Evolutionary conservation across 257 asterid genomes (phyloP).

Genomic region (Przewalskia tangutica): DNA sequence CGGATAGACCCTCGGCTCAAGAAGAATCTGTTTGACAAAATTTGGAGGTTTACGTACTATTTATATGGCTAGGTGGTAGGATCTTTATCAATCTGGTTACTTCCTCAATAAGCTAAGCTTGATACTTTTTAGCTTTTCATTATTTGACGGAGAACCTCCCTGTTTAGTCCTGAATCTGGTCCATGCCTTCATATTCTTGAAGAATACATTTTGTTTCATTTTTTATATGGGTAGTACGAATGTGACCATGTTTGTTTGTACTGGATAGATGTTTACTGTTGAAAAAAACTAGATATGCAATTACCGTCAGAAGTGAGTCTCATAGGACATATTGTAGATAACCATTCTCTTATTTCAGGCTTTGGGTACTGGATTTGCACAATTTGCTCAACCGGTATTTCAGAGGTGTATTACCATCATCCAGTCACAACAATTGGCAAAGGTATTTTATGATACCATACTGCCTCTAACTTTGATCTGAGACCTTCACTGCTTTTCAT

Average conservation of each 20-base stretch:
- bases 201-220: not conserved
- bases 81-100: not conserved
- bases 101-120: not conserved
- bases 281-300: not conserved
- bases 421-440: constrained; percentile 86
- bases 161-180: not conserved
- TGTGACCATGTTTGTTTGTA: not conserved
- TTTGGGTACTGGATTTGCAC: constrained; percentile 73
- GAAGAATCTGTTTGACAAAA: not conserved
- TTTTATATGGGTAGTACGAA: not conserved
- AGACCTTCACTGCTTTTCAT: not conserved
- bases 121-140: not conserved
- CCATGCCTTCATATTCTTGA: not conserved
- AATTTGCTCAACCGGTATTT: constrained; percentile 86
- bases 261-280: not conserved
- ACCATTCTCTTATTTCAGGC: constrained; percentile 48
- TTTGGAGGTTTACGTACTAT: not conserved
- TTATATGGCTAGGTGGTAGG: not conserved
- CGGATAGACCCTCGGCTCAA: too few species aligned
- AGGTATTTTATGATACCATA: constrained; percentile 41
- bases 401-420: constrained; percentile 93
- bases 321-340: not conserved
- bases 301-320: not conserved
- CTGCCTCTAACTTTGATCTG: not conserved
- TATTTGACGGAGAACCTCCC: not conserved